Conservation (phyloP, 768 basidiomycete genomes). For the Tylopilus subfusipes region DNA sequence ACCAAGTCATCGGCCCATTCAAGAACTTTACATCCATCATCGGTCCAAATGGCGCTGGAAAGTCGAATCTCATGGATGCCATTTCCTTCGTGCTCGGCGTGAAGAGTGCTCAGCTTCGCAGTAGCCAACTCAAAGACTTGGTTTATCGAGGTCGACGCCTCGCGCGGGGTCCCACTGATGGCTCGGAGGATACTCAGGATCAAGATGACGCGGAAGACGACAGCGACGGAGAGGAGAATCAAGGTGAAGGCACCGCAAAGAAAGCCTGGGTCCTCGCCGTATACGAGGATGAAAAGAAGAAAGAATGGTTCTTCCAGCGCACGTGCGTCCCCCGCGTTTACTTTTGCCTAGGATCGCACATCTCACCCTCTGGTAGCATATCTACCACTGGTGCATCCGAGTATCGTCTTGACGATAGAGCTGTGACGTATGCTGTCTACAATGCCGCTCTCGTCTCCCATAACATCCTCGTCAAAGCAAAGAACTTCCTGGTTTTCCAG, state of each 20-base stretch:
- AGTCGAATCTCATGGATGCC: constrained; percentile 99
- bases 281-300: constrained; percentile 68
- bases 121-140: constrained; percentile 91
- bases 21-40: constrained; percentile 93
- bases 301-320: constrained; percentile 88
- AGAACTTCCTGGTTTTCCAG: constrained; percentile 99
- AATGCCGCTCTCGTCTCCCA: constrained; percentile 83
- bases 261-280: constrained; percentile 97
- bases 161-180: constrained; percentile 46
- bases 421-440: constrained; percentile 85
- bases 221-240: constrained; percentile 44
- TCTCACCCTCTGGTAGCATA: constrained; percentile 51
- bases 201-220: constrained; percentile 49
- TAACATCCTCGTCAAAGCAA: constrained; percentile 97
- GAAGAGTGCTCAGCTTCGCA: constrained; percentile 88
- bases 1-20: constrained; percentile 88
- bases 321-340: constrained; percentile 56
- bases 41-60: constrained; percentile 98
- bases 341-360: background rate
- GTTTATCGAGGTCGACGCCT: constrained; percentile 89
- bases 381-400: constrained; percentile 85
- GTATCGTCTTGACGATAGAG: constrained; percentile 79
- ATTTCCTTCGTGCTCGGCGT: constrained; percentile 98
- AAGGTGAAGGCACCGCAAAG: constrained; percentile 81
- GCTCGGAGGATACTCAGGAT: constrained; percentile 38